Evolutionary conservation across 345 rosid genomes (phyloP).

Genomic region (Salix suchowensis): DNA sequence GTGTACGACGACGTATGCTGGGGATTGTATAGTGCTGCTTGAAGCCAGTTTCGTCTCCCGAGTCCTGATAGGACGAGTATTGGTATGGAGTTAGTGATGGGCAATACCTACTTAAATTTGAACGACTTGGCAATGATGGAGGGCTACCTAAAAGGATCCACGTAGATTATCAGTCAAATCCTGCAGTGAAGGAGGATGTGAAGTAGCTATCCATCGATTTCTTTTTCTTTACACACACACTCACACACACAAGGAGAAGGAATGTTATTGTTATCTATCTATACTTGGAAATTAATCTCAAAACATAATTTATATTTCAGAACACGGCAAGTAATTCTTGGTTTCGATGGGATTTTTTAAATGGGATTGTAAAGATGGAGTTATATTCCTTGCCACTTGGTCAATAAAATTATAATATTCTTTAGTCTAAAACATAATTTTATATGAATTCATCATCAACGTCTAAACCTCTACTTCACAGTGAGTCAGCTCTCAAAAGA

Average conservation of each 20-base stretch:
- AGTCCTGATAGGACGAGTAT: neutral
- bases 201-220: too few species aligned
- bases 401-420: too few species aligned
- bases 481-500: neutral
- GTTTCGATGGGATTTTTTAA: too few species aligned
- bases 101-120: constrained; percentile 2
- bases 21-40: neutral
- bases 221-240: too few species aligned
- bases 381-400: too few species aligned
- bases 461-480: neutral
- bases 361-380: too few species aligned
- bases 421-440: neutral
- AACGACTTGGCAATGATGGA: neutral
- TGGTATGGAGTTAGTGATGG: neutral
- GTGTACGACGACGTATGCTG: neutral
- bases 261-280: too few species aligned
- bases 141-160: neutral
- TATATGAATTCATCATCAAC: neutral
- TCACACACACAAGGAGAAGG: too few species aligned
- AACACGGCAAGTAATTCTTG: too few species aligned
- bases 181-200: neutral
- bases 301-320: too few species aligned
- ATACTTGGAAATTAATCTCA: too few species aligned
- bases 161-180: neutral
- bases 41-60: neutral